A percentile compares a stretch with the other conserved stretches of the same genome.
Conservation (phyloP, 371 early-diverging fungal species). For the Mortierella sp. region DNA sequence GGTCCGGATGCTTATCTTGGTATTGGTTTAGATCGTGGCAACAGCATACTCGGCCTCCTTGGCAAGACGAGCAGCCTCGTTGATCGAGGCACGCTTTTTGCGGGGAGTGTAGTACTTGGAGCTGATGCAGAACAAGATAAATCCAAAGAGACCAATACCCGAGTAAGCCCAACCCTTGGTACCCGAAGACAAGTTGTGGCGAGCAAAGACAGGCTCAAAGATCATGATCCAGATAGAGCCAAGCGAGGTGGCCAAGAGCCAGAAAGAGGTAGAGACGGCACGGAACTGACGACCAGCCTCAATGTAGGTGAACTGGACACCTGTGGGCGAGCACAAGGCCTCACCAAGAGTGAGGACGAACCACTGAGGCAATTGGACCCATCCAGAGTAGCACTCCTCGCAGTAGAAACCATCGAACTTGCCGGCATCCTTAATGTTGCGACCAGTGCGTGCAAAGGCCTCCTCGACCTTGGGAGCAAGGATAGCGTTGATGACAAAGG, state of each 20-base stretch:
- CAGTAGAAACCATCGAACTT: slow-evolving; percentile 36
- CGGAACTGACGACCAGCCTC: slow-evolving; percentile 59
- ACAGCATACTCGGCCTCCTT: slow-evolving; percentile 15
- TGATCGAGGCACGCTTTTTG: slow-evolving; percentile 10
- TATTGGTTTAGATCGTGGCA: not conserved
- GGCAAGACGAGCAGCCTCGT: slow-evolving; percentile 15
- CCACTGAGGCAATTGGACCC: slow-evolving; percentile 71
- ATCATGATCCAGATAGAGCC: slow-evolving; percentile 25
- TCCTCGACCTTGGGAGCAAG: slow-evolving; percentile 54
- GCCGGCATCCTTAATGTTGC: slow-evolving; percentile 7
- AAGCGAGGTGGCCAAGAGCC: slow-evolving; percentile 53
- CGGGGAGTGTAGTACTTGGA: slow-evolving; percentile 12
- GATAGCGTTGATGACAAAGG: slow-evolving; percentile 55
- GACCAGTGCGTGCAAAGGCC: slow-evolving; percentile 26
- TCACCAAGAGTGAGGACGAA: slow-evolving; percentile 73
- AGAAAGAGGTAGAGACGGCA: slow-evolving; percentile 55
- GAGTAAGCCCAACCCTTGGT: slow-evolving; percentile 4
- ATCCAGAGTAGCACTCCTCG: slow-evolving; percentile 46
- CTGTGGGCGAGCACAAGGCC: slow-evolving; percentile 69
- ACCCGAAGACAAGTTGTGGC: not conserved
- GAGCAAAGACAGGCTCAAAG: slow-evolving; percentile 6
- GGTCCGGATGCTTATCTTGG: too few relatives aligned
- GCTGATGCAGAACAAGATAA: slow-evolving; percentile 10
- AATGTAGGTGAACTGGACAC: slow-evolving; percentile 73
- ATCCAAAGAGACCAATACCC: slow-evolving; percentile 6